Base-by-base conservation (phyloP, 176 grass and related monocot genomes). In the Rhipidocladum racemiflorum region DNA sequence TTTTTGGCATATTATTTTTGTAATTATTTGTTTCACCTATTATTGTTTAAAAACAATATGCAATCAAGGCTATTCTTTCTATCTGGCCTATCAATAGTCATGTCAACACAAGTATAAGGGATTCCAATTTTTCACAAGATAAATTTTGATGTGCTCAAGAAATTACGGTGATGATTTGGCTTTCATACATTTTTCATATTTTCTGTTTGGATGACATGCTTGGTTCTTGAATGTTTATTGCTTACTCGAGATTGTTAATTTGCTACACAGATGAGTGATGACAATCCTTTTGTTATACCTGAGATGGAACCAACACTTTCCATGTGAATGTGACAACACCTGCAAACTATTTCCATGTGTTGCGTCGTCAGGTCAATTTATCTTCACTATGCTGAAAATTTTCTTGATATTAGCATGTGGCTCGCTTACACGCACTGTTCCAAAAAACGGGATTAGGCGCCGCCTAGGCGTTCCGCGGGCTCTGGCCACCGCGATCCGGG, bases 301-400 rank as follows among this genome's bases (percentile, higher is more conserved):
- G 95, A 97, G 84, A 97, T 97, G 95, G 95, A 94, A 35, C 78
- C 95, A 49, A 97, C 95, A 70, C 85, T 97, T 50, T 90, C 94
- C 45, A n/a, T n/a, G 95, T 94, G 28, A 97, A 97, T 69, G 95
- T 97, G 57, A 97, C 95, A 74, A 97, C 95, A 48, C 95, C 95
- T 74, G 95, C 95, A 74, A 97, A 97, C 79, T 97, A 97, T 83
- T 97, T 97, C 86, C 95, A 97, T 65, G 78, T 97, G 62, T 36
- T 97, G 55, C 87, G 92, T 20, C 90, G 92, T 8, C 95, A 97
- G 95, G 95, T 97, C 56, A 49, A 83, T 68, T 45, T 80, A 14
- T 86, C 55, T 82, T 35, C 48, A 45, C 23, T 55, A 1, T 81
- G 24, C 42, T 57, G 9, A 48, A 48, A 9, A 35, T 72, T 38